Evolutionary conservation across 768 basidiomycete genomes (phyloP), one percentile per base, ranked within the genome.

Genomic region (Suillus lakei): DNA sequence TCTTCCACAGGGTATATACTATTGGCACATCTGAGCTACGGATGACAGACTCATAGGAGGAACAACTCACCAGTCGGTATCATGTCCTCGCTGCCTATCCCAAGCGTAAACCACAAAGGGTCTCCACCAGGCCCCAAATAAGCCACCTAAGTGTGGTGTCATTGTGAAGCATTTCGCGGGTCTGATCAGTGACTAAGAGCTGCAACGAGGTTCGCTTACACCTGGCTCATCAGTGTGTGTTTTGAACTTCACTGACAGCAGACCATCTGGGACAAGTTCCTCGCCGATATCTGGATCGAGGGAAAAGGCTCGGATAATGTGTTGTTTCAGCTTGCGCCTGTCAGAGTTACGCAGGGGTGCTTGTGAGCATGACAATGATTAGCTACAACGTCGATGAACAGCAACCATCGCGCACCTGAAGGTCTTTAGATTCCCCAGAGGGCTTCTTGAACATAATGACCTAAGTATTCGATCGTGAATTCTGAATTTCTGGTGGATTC

Each of bases 1-100:
- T 85, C 73, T 91, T 93, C 91, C 92, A 92, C 28, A 95, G 76
- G 0, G 93, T 91, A 72, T 93, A 93, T 21, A 93, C 85, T 86
- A 55, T 51, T n/a, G n/a, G n/a, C 34, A n/a, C 26, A 21, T 28
- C 54, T 32, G 64, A 62, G 41, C 18, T 38, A 32, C 26, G 30
- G 66, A 41, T 8, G 34, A 36, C 56, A 38, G 44, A 9, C 39
- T 10, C 61, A 4, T 18, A 61, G 38, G n/a, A 38, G 28, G 23
- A 12, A 58, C 61, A 61, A 62, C 4, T n/a, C 60, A 85, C 85
- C 82, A 44, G 91, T 90, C n/a, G 93, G 93, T 51, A 93, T 85
- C 39, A 93, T 79, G 48, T 88, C 86, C 15, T 89, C 86, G 4
- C 84, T 81, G 36, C 82, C 85, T 75, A 90, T 92, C 26, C 91